Evolutionary conservation across 495 filamentous ascomycete genomes (phyloP), one percentile per base, ranked within the genome.

Genomic region (Xylaria scruposa): DNA sequence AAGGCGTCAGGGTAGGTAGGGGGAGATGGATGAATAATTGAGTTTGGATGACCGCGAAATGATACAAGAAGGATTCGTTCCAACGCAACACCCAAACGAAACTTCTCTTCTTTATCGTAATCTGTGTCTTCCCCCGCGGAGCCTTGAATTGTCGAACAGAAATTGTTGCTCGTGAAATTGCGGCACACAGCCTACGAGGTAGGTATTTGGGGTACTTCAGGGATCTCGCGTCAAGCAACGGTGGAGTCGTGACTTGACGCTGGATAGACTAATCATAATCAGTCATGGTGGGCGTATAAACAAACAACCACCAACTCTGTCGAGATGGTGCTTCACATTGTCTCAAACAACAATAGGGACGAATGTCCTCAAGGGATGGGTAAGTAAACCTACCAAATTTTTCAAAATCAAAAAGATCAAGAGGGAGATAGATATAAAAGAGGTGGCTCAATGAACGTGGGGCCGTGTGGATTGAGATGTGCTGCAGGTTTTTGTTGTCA

Each of bases 401-500:
- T 36, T 38, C 6, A 38, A 42, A 17, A 13, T 5, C 13, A 66
- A 12, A 42, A 33, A 42, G 29, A 33, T 2, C 3, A 56, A 8
- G 17, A 64, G 40, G 21, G 38, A 10, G 58, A 72, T 29, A 31
- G 38, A 51, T 62, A 31, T 8, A 46, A 67, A 66, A 21, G 44
- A 29, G 29, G 47, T 44, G 66, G 51, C 66, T 56, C 19, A n/a
- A 21, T 31, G 33, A 3, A 46, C 54, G 54, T 59, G 54, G 36
- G 36, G 36, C 36, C 36, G 36, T 8, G 38, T 42, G 38, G 38
- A 42, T 42, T 59, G 49, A 49, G 33, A 59, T 60, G 62, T 62
- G 33, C 53, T 67, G 70, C 49, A 65, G 44, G 7, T 38, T 71
- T 54, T 71, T 54, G 70, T 60, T 71, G 70, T 71, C 70, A 71